phyloP scores from a whole-genome alignment of 352 stramenopile genomes.

The Globisporangium rhizosaccharum region DNA sequence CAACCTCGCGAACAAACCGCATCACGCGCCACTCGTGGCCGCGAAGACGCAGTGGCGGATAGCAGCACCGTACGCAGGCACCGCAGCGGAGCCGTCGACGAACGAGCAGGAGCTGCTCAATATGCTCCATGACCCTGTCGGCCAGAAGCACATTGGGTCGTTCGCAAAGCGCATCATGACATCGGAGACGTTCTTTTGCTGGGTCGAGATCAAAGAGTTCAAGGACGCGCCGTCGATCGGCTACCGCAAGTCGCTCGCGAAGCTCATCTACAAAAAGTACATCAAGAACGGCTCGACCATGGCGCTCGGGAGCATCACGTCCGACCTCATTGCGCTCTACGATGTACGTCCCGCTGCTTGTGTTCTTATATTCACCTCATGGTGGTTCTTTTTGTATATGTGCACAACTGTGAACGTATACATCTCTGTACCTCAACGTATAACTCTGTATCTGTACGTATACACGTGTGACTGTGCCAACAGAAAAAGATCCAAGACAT shows the following conservation, averaged over 20 bases:
- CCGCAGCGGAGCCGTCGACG: conserved; percentile 35
- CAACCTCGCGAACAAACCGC: conserved; percentile 51
- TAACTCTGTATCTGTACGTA: background rate
- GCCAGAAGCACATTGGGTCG: conserved; percentile 73
- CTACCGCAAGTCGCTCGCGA: conserved; percentile 69
- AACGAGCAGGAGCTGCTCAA: conserved; percentile 66
- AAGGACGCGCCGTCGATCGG: conserved; percentile 53
- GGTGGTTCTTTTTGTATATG: background rate
- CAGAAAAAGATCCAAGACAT: conserved; percentile 64
- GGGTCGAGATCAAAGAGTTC: conserved; percentile 85
- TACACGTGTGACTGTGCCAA: background rate
- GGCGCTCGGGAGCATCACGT: conserved; percentile 70
- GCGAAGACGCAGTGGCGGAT: conserved; percentile 82
- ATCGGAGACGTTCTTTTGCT: conserved; percentile 82
- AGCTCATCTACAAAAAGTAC: conserved; percentile 85
- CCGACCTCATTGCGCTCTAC: conserved; percentile 59
- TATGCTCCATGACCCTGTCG: conserved; percentile 71
- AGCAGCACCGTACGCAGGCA: conserved; percentile 38
- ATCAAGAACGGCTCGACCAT: conserved; percentile 71
- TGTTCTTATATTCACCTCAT: background rate
- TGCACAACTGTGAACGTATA: background rate
- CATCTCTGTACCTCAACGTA: background rate
- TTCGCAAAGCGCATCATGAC: conserved; percentile 84
- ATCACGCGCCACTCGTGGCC: conserved; percentile 62
- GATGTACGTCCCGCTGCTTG: conserved; percentile 31